Evolutionary conservation across 73 alveolate species (phyloP).

Genomic region (Blepharisma japonicum): DNA sequence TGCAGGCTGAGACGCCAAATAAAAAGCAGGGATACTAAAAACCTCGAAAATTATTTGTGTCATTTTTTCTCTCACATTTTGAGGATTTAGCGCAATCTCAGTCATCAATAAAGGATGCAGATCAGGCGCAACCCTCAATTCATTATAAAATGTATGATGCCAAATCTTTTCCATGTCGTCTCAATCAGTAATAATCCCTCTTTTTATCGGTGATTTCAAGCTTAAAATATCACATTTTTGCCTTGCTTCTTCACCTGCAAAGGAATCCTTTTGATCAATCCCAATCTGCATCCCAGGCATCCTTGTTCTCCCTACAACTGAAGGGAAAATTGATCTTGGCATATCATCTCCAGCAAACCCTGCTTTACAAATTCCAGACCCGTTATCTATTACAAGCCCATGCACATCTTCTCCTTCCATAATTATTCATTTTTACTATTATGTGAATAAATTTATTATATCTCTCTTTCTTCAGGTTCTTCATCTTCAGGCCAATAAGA

Average conservation of each 20-base stretch:
- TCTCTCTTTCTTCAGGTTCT: too few relatives aligned
- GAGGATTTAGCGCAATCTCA: slow-evolving; percentile 79
- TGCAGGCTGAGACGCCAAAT: slow-evolving; percentile 44
- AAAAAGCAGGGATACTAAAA: slow-evolving; percentile 64
- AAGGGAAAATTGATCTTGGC: slow-evolving; percentile 72
- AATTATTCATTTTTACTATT: too few relatives aligned
- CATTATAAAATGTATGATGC: slow-evolving; percentile 57
- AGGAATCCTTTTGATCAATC: slow-evolving; percentile 69
- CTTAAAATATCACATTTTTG: slow-evolving; percentile 47
- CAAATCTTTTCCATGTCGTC: slow-evolving; percentile 55
- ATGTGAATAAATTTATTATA: too few relatives aligned
- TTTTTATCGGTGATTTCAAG: slow-evolving; percentile 48
- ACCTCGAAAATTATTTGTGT: slow-evolving; percentile 69
- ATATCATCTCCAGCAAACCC: slow-evolving; percentile 29
- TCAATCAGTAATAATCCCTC: slow-evolving; percentile 40
- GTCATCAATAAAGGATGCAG: slow-evolving; percentile 68
- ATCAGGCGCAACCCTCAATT: slow-evolving; percentile 80
- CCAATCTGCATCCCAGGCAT: slow-evolving; percentile 82
- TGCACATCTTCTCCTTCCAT: too few relatives aligned
- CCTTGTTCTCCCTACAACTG: slow-evolving; percentile 84
- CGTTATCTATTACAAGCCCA: not conserved
- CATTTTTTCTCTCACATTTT: slow-evolving; percentile 62
- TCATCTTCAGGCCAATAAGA: too few relatives aligned
- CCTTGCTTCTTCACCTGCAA: slow-evolving; percentile 67
- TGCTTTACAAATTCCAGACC: slow-evolving; percentile 39